A percentile compares a stretch with the other conserved stretches of the same genome.
Conservation (phyloP, 2,329 filamentous ascomycete genomes). For the Pseudocercospora eumusae region DNA sequence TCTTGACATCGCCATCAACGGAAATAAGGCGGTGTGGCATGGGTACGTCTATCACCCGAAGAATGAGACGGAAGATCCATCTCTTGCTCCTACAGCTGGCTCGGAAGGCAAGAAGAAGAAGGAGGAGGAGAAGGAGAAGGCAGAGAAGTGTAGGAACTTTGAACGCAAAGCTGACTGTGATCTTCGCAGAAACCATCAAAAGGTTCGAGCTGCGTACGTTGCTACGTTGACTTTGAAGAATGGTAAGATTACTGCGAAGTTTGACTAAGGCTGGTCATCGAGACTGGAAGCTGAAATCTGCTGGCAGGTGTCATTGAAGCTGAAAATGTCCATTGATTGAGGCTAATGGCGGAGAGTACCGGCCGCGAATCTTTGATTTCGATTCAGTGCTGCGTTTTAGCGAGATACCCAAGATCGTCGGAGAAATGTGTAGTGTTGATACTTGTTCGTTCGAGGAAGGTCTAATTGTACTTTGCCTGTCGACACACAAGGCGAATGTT, state of each 20-base stretch:
- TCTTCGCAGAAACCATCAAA: slow-evolving; percentile 9
- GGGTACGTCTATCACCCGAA: slow-evolving; percentile 27
- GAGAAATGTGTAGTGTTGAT: not conserved
- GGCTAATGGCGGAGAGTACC: not conserved
- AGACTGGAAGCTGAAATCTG: not conserved
- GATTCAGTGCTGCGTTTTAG: not conserved
- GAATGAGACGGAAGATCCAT: not conserved
- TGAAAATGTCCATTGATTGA: not conserved
- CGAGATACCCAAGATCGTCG: not conserved
- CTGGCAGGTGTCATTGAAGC: slow-evolving; percentile 2
- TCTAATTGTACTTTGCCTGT: too few relatives aligned
- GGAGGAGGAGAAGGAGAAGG: not conserved
- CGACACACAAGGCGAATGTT: too few relatives aligned
- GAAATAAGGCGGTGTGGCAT: slow-evolving; percentile 38
- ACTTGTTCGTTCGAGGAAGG: too few relatives aligned
- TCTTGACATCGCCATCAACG: slow-evolving; percentile 38
- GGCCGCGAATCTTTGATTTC: not conserved
- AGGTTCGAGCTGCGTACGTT: slow-evolving; percentile 20
- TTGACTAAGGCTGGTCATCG: not conserved
- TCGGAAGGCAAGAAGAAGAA: not conserved
- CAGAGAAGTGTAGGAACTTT: slow-evolving; percentile 9
- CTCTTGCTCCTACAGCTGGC: not conserved
- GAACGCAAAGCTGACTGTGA: slow-evolving; percentile 20
- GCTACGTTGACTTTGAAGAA: slow-evolving; percentile 17
- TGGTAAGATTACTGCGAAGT: slow-evolving; percentile 15